These are phyloP conservation scores for Halophytophthora polymorphica DNA, from an alignment of 352 stramenopile species.

Conservation along the genomic window DNA sequence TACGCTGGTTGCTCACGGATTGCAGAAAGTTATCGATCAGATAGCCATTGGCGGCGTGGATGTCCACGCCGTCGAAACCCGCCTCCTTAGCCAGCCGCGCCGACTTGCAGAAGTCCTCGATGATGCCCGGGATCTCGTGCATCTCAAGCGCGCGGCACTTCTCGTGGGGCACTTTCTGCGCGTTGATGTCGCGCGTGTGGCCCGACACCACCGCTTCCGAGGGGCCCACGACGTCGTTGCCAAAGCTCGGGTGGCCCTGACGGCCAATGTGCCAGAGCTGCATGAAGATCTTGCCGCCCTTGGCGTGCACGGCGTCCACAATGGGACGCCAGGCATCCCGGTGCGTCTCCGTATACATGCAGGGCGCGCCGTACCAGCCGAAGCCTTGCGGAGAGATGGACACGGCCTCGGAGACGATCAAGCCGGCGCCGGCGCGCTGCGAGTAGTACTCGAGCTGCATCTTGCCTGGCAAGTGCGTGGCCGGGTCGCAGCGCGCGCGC, in stretches of 20 bases:
- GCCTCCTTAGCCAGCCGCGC: slow-evolving; percentile 61
- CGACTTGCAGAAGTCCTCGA: slow-evolving; percentile 65
- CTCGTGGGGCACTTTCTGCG: slow-evolving; percentile 26
- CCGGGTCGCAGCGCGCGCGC: slow-evolving; percentile 18
- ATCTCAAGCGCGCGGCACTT: slow-evolving; percentile 50
- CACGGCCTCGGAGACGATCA: slow-evolving; percentile 29
- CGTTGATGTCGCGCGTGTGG: slow-evolving; percentile 21
- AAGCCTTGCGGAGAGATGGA: slow-evolving; percentile 32
- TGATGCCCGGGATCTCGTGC: slow-evolving; percentile 61
- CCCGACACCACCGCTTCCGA: slow-evolving; percentile 25
- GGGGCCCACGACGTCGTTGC: slow-evolving; percentile 35
- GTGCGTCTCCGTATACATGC: slow-evolving; percentile 45
- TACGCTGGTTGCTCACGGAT: slow-evolving; percentile 60
- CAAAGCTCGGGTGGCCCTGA: slow-evolving; percentile 33
- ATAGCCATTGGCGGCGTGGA: slow-evolving; percentile 89
- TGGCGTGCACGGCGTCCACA: slow-evolving; percentile 63
- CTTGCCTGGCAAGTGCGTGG: slow-evolving; percentile 21
- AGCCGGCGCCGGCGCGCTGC: slow-evolving; percentile 19
- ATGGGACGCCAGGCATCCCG: slow-evolving; percentile 37
- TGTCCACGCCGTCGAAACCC: slow-evolving; percentile 48
- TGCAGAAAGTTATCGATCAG: slow-evolving; percentile 88
- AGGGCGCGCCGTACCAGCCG: slow-evolving; percentile 38
- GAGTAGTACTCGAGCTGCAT: slow-evolving; percentile 45
- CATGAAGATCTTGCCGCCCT: slow-evolving; percentile 42
- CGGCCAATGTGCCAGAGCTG: slow-evolving; percentile 74